Evolutionary conservation across 371 early-diverging fungal genomes (phyloP).

Genomic region (Neoconidiobolus thromboides): DNA sequence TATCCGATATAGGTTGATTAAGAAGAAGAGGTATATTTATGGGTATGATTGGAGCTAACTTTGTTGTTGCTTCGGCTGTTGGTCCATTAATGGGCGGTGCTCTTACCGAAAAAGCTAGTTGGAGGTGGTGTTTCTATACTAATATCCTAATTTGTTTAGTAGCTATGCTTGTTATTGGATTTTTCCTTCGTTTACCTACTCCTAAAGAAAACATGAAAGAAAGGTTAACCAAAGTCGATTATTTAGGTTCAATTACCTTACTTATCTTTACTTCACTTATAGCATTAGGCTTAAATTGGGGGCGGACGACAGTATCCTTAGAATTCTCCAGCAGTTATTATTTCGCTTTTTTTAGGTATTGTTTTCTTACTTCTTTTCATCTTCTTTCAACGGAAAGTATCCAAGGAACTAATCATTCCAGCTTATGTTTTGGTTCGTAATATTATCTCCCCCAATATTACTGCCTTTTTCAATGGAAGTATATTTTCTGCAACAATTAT

Average conservation of each 20-base stretch:
- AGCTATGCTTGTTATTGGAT: slow-evolving; percentile 22
- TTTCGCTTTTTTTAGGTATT: slow-evolving; percentile 35
- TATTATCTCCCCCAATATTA: slow-evolving; percentile 19
- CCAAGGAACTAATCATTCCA: slow-evolving; percentile 34
- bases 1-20: slow-evolving; percentile 18
- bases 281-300: slow-evolving; percentile 9
- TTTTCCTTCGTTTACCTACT: slow-evolving; percentile 27
- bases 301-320: slow-evolving; percentile 34
- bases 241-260: slow-evolving; percentile 1
- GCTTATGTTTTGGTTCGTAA: slow-evolving; percentile 22
- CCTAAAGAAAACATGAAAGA: slow-evolving; percentile 18
- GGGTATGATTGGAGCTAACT: slow-evolving; percentile 28
- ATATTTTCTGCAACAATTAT: slow-evolving; percentile 46
- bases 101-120: slow-evolving; percentile 30
- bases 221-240: slow-evolving; percentile 22
- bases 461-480: slow-evolving; percentile 39
- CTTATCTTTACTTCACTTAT: neutral
- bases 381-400: slow-evolving; percentile 30
- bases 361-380: slow-evolving; percentile 34
- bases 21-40: slow-evolving; percentile 27
- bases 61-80: slow-evolving; percentile 38
- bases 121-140: slow-evolving; percentile 57
- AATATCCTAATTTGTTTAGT: slow-evolving; percentile 48
- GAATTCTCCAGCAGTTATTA: slow-evolving; percentile 27
- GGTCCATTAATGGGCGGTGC: slow-evolving; percentile 60